These are phyloP conservation scores for Hypericum perforatum DNA, from an alignment of 345 rosid species.

Conservation along the genomic window DNA sequence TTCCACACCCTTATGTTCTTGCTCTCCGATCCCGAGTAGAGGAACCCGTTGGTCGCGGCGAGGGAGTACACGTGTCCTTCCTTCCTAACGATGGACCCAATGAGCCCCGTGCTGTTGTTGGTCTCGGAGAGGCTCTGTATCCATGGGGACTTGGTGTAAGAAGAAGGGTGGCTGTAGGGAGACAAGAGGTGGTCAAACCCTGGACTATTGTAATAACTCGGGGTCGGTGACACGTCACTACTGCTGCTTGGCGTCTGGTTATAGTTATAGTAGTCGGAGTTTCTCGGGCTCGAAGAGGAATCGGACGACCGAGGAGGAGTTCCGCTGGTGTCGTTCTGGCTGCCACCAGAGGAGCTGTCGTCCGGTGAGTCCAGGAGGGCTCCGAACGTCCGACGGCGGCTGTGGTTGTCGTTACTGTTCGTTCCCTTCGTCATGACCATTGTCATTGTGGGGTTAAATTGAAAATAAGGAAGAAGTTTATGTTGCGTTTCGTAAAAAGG, in stretches of 20 bases:
- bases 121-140: not conserved
- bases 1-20: slow-evolving; percentile 3
- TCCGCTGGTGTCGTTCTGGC: no score
- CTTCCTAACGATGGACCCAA: not conserved
- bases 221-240: slow-evolving; percentile 37
- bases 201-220: no score
- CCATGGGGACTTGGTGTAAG: slow-evolving; percentile 1
- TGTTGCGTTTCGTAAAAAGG: not conserved
- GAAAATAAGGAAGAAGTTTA: not conserved
- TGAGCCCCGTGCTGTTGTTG: not conserved
- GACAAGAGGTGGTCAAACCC: slow-evolving; percentile 28
- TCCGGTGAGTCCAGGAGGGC: slow-evolving; percentile 30
- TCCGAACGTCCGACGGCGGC: slow-evolving; percentile 42
- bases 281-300: no score
- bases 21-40: slow-evolving; percentile 1
- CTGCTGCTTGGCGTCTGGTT: slow-evolving; percentile 35
- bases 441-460: not conserved
- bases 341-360: no score
- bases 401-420: slow-evolving; percentile 3
- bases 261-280: no score
- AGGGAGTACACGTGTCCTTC: not conserved
- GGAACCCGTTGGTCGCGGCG: not conserved
- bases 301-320: no score
- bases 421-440: slow-evolving; percentile 16
- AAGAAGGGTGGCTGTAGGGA: slow-evolving; percentile 16